Evolutionary conservation across 2,329 filamentous ascomycete species (phyloP), one percentile per base, ranked within the genome.

Genomic region (Tolypocladium sp.): DNA sequence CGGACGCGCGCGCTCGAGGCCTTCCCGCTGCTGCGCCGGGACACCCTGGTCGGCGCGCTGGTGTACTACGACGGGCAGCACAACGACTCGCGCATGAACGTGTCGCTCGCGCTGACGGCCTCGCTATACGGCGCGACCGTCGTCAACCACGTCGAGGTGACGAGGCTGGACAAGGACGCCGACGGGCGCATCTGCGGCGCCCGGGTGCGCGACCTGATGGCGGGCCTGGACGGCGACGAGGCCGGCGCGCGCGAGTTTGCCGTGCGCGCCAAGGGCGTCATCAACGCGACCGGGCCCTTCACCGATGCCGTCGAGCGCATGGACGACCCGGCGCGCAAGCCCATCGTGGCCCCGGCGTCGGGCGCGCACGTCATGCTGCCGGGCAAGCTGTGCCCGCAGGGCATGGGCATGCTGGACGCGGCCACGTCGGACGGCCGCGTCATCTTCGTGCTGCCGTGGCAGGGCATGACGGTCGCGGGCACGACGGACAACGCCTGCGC

Each of bases 51-150:
- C 57, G 90, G 90, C 64, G 90, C 90, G 40, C 77, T 93, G 67
- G 89, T 93, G 42, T 94, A 94, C 80, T 93, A 93, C 70, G 88
- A 94, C 75, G 90, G 90, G 63, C 89, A 90, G 59, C 90, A 93
- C 77, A 93, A 94, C 70, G 90, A 94, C 71, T 91, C 90, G 33
- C 85, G 90, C 62, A 94, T 93, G 89, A 93, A 93, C 71, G 86
- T 92, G 53, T 91, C 89, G 12, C 80, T 94, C 55, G 90, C 88
- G 27, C 86, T 91, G 79, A 93, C 90, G 9, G 89, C 90, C 58
- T 86, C 88, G 10, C 79, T 92, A 41, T 92, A 92, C 70, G 90
- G 90, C 59, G 86, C 87, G 54, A 93, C 89, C 17, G 82, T 93
- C 30, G 84, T 92, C 61, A 93, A 91, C 75, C 88, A 94, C 74